Base-by-base conservation (phyloP, 306 rosid species). In the Pyrus pyrifolia region DNA sequence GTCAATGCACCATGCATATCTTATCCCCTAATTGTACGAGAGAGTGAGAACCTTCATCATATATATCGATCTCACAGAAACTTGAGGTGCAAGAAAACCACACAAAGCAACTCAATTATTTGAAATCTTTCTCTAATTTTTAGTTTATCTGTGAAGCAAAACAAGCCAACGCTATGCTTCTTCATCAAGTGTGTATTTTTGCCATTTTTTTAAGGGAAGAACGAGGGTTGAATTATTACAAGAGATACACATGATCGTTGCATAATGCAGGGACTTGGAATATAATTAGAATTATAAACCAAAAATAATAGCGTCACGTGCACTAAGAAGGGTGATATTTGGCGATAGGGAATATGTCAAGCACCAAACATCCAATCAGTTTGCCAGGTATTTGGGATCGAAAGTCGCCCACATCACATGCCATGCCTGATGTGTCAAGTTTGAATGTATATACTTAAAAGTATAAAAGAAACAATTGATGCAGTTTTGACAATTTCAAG, bases 401-500 rank as follows among this genome's bases (percentile, higher is more conserved):
- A 74, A 81, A 81, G 73, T 80, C 82, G 53, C 49, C 81, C 62
- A 40, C 66, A 21, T 83, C 93, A 88, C 93, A 84, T 84, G 91
- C 90, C 77, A 66, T 67, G 44, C 69, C 67, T 69, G 27, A 58
- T 22, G 4, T 33, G 2, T 60, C 46, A 64, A 27, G 40, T 65
- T 71, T 58, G 59, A 49, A 59, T 73, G 21, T 49, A 33, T 59
- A 45, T 25, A 45, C 71, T 46, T 68, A 35, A 49, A 66, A 33
- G 79, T 61, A 55, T 30, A 62, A 80, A 25, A 19, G 18, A 40
- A 55, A 35, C 69, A 33, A 33, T 11, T 19, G 42, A 25, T 61
- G 33, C n/a, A 30, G 13, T 27, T 25, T 11, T 31, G 67, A 58
- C 76, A 23, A 60, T 27, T 23, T 73, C 77, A 25, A 58, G 67